These are phyloP conservation scores for Cladochytrium replicatum DNA, from an alignment of 192 early-diverging fungal species.

Conservation along the genomic window DNA sequence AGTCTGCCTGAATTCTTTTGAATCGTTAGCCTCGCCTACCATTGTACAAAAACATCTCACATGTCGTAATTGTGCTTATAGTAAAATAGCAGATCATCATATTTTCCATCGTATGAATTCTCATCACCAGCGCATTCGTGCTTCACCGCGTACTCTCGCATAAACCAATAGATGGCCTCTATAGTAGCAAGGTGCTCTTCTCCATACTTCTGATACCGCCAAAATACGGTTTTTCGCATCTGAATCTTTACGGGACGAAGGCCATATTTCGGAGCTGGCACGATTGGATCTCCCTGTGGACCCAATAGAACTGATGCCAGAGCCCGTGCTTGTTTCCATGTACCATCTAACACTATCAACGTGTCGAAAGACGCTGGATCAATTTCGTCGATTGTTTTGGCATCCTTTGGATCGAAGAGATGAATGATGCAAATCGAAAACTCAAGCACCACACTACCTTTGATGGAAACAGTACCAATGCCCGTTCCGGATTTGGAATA, in stretches of 20 bases:
- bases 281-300: constrained; percentile 23
- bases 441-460: constrained; percentile 35
- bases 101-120: constrained; percentile 60
- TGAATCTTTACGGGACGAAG: constrained; percentile 43
- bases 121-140: constrained; percentile 11
- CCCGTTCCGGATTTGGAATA: constrained; percentile 53
- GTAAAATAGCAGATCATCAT: constrained; percentile 84
- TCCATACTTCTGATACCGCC: constrained; percentile 75
- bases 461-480: constrained; percentile 81
- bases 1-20: constrained; percentile 79
- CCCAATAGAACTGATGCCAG: neutral
- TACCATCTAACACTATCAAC: constrained; percentile 89
- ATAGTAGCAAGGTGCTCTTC: constrained; percentile 79
- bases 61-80: constrained; percentile 83
- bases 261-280: constrained; percentile 35
- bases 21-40: too few species aligned
- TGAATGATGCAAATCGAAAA: constrained; percentile 3
- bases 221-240: constrained; percentile 69
- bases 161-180: constrained; percentile 92
- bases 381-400: constrained; percentile 58
- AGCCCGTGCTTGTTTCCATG: constrained; percentile 74
- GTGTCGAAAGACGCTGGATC: constrained; percentile 56
- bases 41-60: too few species aligned
- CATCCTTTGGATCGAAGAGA: constrained; percentile 29
- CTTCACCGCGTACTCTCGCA: constrained; percentile 59